Evolutionary conservation across 768 basidiomycete species (phyloP), one percentile per base, ranked within the genome.

Genomic region (Rossbeevera mucosa): DNA sequence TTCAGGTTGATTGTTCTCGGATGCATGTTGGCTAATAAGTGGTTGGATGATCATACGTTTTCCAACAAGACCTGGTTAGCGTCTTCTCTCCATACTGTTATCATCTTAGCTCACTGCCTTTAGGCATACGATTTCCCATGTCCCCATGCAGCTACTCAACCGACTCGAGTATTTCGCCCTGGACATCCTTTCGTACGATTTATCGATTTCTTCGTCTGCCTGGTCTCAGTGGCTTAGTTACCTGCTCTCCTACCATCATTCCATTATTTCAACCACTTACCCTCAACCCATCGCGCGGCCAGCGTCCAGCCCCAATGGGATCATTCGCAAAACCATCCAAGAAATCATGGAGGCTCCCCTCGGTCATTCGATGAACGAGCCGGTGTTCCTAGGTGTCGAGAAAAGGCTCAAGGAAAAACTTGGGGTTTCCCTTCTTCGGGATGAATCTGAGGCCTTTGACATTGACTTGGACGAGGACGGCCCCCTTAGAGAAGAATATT

Each of bases 31-130:
- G 87, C 88, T 18, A 91, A 91, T 68, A 91, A 91, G 70, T 91
- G 89, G 89, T 64, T 91, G 57, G 88, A 91, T 57, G 89, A 91
- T 59, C 89, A 91, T 62, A 91, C 89, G 0, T 91, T 91, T 69
- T 90, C 88, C 36, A 91, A 91, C 71, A 91, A 89, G 73, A 91
- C 89, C 49, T 91, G 89, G 89, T 89, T 66, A 54, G 82, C 65
- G 31, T 25, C 3, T 3, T 24, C 14, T 11, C 31, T 14, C 5
- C 2, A 26, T 36, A 31, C 33, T 41, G 44, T 25, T 25, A 25
- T 16, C 33, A 29, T 42, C 48, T 18, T 47, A 30, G 20, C 52
- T 56, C 8, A 56, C 44, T 40, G 20, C 50, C 41, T 46, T 56
- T 58, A 91, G 88, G 88, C 85, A 91, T 58, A 82, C 83, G 7